Evolutionary conservation across 1,139 yeast species (phyloP).

Genomic region (Saccharomyces hybrid): DNA sequence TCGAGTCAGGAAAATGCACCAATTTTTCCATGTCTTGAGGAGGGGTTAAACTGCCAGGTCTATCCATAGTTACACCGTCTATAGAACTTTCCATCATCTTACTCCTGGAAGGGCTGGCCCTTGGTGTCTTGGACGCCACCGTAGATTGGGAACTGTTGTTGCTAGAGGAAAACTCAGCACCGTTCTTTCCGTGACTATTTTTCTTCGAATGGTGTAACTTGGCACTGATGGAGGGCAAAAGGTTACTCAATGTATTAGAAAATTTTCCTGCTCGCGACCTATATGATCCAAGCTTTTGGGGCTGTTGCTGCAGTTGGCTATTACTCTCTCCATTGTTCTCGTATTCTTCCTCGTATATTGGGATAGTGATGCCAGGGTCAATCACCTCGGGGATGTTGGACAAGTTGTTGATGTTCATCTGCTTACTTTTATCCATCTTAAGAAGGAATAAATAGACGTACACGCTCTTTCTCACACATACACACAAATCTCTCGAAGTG

Average conservation of each 20-base stretch:
- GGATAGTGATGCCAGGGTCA: slow-evolving; percentile 31
- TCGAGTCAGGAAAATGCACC: slow-evolving; percentile 24
- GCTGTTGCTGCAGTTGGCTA: slow-evolving; percentile 11
- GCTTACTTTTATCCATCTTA: slow-evolving; percentile 4
- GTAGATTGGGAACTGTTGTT: slow-evolving; percentile 3
- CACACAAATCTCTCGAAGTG: background rate
- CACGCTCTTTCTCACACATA: background rate
- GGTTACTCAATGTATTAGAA: slow-evolving; percentile 29
- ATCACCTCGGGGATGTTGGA: slow-evolving; percentile 27
- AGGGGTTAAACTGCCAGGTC: slow-evolving; percentile 20
- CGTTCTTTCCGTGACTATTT: slow-evolving; percentile 9
- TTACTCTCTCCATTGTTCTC: background rate
- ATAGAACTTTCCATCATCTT: background rate
- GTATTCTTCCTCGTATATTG: slow-evolving; percentile 26
- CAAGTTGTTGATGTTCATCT: slow-evolving; percentile 1
- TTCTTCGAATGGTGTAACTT: slow-evolving; percentile 29
- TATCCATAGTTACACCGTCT: slow-evolving; percentile 5
- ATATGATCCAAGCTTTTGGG: slow-evolving; percentile 27
- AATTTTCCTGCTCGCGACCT: slow-evolving; percentile 29
- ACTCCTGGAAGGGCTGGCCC: background rate
- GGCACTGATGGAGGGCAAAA: slow-evolving; percentile 30
- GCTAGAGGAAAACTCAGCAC: slow-evolving; percentile 3
- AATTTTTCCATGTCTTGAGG: slow-evolving; percentile 22
- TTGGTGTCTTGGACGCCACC: slow-evolving; percentile 3
- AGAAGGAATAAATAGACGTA: background rate